Base-by-base conservation (phyloP, 352 stramenopile species). In the Pythium volutum region DNA sequence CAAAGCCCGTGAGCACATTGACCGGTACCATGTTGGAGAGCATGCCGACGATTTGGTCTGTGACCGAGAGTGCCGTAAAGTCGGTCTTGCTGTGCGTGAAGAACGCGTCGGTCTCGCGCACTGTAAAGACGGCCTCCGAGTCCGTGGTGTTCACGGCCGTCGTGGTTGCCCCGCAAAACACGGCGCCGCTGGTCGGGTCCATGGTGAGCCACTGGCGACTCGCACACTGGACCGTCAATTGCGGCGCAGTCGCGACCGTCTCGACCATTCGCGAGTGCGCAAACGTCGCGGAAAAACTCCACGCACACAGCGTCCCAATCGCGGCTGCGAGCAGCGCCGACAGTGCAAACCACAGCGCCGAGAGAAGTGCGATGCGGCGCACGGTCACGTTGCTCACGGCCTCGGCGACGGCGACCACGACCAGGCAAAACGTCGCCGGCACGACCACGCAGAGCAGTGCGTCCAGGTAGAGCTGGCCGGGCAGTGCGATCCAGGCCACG, bases 41-140 rank as follows among this genome's bases (percentile, higher is more conserved):
- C 46, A 89, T 90, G 36, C 63, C 69, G 53, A 89, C 77, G 62
- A 90, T 64, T 60, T 89, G 77, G 63, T 87, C 75, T 10, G 78
- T 84, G 10, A 89, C 60, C 29, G 72, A 74, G 41, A 88, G 59
- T 42, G 67, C 54, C 34, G 66, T 55, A 57, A 73, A 78, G 43
- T 69, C 67, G 15, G 62, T 77, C 46, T 76, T 60, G 6, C 62
- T 66, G 22, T 56, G 73, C 54, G 59, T 34, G 43, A 87, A 77
- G 41, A 85, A 80, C 39, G 63, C 55, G 20, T 64, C 63, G 7
- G 73, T 74, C 54, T 85, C 67, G 47, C 87, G 69, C 18, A 91
- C 61, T 45, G 69, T 79, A 57, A 88, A 87, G 36, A 73, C 61
- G 51, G 65, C 67, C 7, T 38, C 7, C 10, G 48, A 47, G 9